A percentile compares a stretch with the other conserved stretches of the same genome.
phyloP scores from a whole-genome alignment of 306 rosid species.

The Vigna reflexopilosa region DNA sequence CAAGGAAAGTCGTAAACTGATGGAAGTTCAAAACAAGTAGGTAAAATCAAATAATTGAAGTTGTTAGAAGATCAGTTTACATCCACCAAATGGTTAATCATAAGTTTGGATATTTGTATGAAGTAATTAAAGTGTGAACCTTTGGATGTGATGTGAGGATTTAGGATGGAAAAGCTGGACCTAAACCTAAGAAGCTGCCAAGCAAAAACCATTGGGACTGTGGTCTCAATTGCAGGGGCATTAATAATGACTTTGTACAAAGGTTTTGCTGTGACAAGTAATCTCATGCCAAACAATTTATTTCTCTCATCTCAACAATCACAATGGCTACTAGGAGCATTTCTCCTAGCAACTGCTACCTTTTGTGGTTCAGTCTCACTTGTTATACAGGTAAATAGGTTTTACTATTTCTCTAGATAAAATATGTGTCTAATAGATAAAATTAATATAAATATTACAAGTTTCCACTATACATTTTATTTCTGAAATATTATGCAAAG shows the following conservation, averaged over 20 bases:
- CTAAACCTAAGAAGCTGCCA: conserved; percentile 46
- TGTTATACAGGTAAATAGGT: conserved; percentile 34
- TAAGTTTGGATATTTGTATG: too few relatives aligned
- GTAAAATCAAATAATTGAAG: too few relatives aligned
- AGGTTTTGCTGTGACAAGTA: conserved; percentile 40
- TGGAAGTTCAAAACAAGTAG: too few relatives aligned
- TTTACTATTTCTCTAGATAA: too few relatives aligned
- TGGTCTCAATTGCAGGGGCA: conserved; percentile 54
- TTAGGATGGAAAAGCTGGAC: conserved; percentile 50
- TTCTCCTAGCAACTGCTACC: conserved; percentile 41
- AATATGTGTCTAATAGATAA: too few relatives aligned
- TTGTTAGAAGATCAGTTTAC: too few relatives aligned
- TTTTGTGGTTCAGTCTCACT: conserved; percentile 30
- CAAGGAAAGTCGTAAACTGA: too few relatives aligned
- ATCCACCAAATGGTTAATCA: too few relatives aligned
- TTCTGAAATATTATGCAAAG: too few relatives aligned
- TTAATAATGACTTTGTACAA: conserved; percentile 45
- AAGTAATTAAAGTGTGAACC: too few relatives aligned
- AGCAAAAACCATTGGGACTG: conserved; percentile 48
- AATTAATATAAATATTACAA: too few relatives aligned
- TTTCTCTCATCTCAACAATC: conserved; percentile 17
- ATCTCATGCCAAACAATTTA: background rate
- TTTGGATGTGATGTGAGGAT: background rate
- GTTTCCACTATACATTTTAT: too few relatives aligned
- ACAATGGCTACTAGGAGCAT: conserved; percentile 53